Evolutionary conservation across 176 grass and related monocot species (phyloP).

Genomic region (Poa annua): DNA sequence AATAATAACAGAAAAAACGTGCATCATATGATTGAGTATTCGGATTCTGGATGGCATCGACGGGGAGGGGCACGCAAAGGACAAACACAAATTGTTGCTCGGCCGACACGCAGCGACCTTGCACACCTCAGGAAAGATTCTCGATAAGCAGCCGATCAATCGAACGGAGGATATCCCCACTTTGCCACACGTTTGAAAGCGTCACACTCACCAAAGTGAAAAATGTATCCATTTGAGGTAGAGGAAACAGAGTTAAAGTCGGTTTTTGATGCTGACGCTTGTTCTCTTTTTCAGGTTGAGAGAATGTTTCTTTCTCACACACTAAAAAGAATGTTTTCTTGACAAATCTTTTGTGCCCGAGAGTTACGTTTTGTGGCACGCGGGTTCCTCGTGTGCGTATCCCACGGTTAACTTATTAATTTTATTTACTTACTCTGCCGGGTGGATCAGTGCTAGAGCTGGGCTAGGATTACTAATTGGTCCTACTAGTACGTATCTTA

Average conservation of each 20-base stretch:
- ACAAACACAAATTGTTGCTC: conserved; percentile 4
- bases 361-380: background rate
- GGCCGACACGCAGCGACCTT: background rate
- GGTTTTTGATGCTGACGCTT: conserved; percentile 4
- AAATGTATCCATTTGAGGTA: background rate
- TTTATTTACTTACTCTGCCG: too few species aligned
- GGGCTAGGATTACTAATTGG: background rate
- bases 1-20: conserved; percentile 5
- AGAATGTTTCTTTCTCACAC: background rate
- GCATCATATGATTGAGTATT: background rate
- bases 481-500: background rate
- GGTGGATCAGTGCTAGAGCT: too few species aligned
- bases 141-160: background rate
- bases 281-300: background rate
- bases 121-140: conserved; percentile 10
- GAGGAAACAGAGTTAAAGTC: background rate
- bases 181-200: conserved; percentile 35
- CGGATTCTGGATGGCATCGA: background rate
- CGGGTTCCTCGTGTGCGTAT: conserved; percentile 1
- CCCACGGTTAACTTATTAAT: background rate
- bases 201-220: background rate
- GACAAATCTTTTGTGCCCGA: background rate
- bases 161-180: background rate
- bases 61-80: background rate
- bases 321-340: conserved; percentile 12